These are phyloP conservation scores for Blastocystis sp. DNA, from an alignment of 352 stramenopile genomes.

Conservation along the genomic window DNA sequence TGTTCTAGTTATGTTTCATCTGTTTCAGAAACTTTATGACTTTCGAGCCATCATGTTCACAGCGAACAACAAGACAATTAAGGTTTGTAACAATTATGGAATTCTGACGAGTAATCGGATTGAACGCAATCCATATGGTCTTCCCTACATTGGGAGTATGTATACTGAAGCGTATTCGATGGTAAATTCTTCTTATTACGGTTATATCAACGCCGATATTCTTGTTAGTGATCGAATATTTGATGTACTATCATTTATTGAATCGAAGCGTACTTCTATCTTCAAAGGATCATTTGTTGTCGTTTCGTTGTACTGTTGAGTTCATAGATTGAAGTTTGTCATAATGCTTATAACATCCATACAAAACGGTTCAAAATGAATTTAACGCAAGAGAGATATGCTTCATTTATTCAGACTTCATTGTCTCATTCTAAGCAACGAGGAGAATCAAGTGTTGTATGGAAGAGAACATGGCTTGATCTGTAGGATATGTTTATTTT, in stretches of 20 bases:
- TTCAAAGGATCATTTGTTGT: not conserved
- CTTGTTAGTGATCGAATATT: conserved; percentile 10
- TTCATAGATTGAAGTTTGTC: conserved; percentile 26
- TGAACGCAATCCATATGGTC: conserved; percentile 10
- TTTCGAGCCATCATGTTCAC: conserved; percentile 34
- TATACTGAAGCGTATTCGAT: not conserved
- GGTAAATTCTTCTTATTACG: not conserved
- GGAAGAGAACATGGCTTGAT: not conserved
- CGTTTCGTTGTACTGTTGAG: not conserved
- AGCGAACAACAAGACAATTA: not conserved
- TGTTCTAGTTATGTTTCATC: not conserved
- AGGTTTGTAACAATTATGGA: not conserved
- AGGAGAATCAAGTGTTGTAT: not conserved
- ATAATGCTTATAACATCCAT: conserved; percentile 4
- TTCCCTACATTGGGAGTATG: conserved; percentile 51
- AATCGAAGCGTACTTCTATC: not conserved
- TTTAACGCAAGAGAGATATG: not conserved
- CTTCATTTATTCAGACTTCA: not conserved
- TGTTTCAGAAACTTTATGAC: conserved; percentile 9
- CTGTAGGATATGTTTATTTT: conserved; percentile 38
- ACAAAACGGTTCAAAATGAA: not conserved
- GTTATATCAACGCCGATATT: conserved; percentile 58
- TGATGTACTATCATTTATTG: conserved; percentile 4
- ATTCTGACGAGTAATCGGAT: not conserved
- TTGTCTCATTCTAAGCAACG: not conserved